Conservation (phyloP, 768 basidiomycete genomes). For the Termitomyces sp. region DNA sequence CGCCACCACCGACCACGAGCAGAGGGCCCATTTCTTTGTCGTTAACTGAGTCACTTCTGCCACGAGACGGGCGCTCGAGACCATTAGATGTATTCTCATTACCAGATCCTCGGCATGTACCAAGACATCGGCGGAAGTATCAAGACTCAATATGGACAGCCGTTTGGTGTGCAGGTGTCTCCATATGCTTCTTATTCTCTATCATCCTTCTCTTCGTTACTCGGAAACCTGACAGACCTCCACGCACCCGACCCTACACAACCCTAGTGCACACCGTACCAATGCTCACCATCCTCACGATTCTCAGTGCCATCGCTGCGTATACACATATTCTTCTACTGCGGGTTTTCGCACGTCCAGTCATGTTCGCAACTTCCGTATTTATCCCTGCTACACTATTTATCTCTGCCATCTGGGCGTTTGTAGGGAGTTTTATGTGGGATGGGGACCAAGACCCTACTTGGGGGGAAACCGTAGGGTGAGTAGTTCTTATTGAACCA, state of each 20-base stretch:
- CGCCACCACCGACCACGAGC: constrained; percentile 33
- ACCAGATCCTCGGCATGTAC: constrained; percentile 69
- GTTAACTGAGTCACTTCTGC: constrained; percentile 76
- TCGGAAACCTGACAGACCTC: constrained; percentile 33
- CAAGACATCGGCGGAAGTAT: constrained; percentile 61
- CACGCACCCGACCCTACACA: constrained; percentile 51
- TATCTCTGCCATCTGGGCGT: constrained; percentile 75
- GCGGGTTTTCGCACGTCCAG: constrained; percentile 78
- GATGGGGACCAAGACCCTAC: constrained; percentile 49
- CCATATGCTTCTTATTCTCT: constrained; percentile 56
- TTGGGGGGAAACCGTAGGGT: constrained; percentile 83
- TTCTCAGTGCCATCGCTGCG: constrained; percentile 63
- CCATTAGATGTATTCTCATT: constrained; percentile 70
- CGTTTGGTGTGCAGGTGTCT: constrained; percentile 55
- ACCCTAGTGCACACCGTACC: constrained; percentile 76
- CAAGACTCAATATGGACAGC: constrained; percentile 72
- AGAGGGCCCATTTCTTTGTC: constrained; percentile 50
- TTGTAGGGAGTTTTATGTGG: constrained; percentile 73
- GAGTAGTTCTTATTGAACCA: constrained; percentile 22
- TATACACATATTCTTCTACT: constrained; percentile 74
- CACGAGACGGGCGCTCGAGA: constrained; percentile 60
- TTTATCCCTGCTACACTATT: constrained; percentile 72
- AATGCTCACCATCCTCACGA: constrained; percentile 65
- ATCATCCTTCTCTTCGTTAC: constrained; percentile 62
- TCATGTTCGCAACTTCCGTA: constrained; percentile 71